Evolutionary conservation across 768 basidiomycete species (phyloP).

Genomic region (Trametes maxima): DNA sequence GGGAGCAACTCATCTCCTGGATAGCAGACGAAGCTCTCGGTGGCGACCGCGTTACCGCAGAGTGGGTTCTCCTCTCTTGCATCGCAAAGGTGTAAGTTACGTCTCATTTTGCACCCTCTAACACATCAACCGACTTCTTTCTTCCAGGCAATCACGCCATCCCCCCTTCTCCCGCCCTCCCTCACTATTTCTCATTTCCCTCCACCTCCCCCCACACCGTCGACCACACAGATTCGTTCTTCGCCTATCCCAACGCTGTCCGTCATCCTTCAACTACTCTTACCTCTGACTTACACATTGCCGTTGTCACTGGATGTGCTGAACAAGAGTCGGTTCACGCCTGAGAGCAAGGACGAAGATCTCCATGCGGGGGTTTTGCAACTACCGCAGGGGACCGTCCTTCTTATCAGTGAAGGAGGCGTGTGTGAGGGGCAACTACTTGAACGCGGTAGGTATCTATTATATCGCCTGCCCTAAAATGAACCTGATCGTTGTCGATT

Average conservation of each 20-base stretch:
- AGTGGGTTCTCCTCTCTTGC: slow-evolving; percentile 69
- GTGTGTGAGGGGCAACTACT: slow-evolving; percentile 68
- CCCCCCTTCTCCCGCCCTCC: slow-evolving; percentile 68
- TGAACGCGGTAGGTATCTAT: slow-evolving; percentile 44
- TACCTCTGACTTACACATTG: slow-evolving; percentile 57
- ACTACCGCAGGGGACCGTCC: slow-evolving; percentile 59
- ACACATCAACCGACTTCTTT: not conserved
- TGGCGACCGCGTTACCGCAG: slow-evolving; percentile 68
- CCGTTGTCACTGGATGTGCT: slow-evolving; percentile 64
- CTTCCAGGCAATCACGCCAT: slow-evolving; percentile 61
- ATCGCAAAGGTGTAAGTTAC: slow-evolving; percentile 64
- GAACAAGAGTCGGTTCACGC: slow-evolving; percentile 60
- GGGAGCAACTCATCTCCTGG: slow-evolving; percentile 68
- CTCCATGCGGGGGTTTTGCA: slow-evolving; percentile 76
- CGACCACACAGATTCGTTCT: slow-evolving; percentile 11
- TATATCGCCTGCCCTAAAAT: too few relatives aligned
- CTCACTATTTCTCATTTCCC: slow-evolving; percentile 68
- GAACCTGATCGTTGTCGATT: too few relatives aligned
- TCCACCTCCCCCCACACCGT: slow-evolving; percentile 35
- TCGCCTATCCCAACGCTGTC: slow-evolving; percentile 48
- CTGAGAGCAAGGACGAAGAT: slow-evolving; percentile 71
- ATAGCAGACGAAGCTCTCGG: slow-evolving; percentile 69
- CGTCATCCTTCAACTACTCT: slow-evolving; percentile 55
- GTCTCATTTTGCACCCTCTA: not conserved
- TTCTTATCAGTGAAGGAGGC: slow-evolving; percentile 67